phyloP scores from a whole-genome alignment of 2,329 filamentous ascomycete genomes.

The Byssothecium circinans region DNA sequence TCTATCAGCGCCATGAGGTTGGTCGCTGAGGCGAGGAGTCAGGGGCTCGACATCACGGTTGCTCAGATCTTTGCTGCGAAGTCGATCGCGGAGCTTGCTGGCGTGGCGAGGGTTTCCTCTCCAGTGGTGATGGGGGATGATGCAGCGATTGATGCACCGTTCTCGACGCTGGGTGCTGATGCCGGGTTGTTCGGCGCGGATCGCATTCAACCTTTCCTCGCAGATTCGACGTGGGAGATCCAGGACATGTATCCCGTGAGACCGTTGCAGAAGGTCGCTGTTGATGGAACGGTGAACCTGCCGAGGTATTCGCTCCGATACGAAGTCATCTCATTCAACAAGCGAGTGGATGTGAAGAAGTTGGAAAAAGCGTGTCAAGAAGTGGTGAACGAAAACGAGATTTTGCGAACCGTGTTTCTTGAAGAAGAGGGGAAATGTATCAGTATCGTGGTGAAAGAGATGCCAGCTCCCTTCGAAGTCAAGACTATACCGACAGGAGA shows the following conservation, averaged over 20 bases:
- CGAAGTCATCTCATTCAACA: slow-evolving; percentile 64
- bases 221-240: slow-evolving; percentile 55
- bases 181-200: slow-evolving; percentile 50
- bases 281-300: slow-evolving; percentile 58
- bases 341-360: slow-evolving; percentile 51
- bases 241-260: slow-evolving; percentile 60
- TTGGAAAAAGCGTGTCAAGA: slow-evolving; percentile 56
- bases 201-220: slow-evolving; percentile 56
- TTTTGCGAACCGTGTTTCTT: slow-evolving; percentile 67
- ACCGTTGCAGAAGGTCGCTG: slow-evolving; percentile 61
- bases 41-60: slow-evolving; percentile 46
- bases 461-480: slow-evolving; percentile 54
- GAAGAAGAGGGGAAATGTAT: slow-evolving; percentile 52
- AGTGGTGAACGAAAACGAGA: slow-evolving; percentile 63
- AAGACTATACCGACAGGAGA: too few relatives aligned
- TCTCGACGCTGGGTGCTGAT: slow-evolving; percentile 54
- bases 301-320: slow-evolving; percentile 67
- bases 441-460: slow-evolving; percentile 60
- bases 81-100: slow-evolving; percentile 43
- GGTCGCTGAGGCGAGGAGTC: slow-evolving; percentile 42
- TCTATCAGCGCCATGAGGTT: slow-evolving; percentile 52
- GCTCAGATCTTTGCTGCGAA: slow-evolving; percentile 48
- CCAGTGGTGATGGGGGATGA: not conserved
- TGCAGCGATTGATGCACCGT: slow-evolving; percentile 47
- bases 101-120: slow-evolving; percentile 15